phyloP scores from a whole-genome alignment of 2,329 filamentous ascomycete genomes.

The Colletotrichum tanaceti region DNA sequence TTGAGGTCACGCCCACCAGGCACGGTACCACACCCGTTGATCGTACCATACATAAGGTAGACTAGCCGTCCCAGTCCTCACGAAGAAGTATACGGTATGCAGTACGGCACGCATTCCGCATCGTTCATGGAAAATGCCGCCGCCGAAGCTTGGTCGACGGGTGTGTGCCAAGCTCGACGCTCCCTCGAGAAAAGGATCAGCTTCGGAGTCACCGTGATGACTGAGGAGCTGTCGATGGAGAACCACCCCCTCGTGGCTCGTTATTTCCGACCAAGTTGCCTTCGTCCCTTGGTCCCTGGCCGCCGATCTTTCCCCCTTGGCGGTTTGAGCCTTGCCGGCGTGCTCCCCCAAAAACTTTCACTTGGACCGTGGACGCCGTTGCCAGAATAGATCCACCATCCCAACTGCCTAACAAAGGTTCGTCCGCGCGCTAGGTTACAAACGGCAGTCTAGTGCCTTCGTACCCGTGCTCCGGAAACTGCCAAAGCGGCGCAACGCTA shows the following conservation, averaged over 20 bases:
- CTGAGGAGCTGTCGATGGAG: slow-evolving; percentile 34
- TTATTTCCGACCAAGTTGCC: slow-evolving; percentile 34
- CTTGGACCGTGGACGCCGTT: slow-evolving; percentile 32
- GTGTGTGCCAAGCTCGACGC: slow-evolving; percentile 19
- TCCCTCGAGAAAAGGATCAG: slow-evolving; percentile 4
- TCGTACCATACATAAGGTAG: neutral
- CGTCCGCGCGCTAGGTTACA: slow-evolving; percentile 27
- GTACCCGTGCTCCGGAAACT: slow-evolving; percentile 8
- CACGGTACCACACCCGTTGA: neutral
- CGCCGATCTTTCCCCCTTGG: slow-evolving; percentile 39
- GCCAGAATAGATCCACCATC: slow-evolving; percentile 14
- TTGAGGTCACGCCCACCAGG: neutral
- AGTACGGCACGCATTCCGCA: neutral
- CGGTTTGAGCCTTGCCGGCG: slow-evolving; percentile 19
- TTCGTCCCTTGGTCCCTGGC: slow-evolving; percentile 19
- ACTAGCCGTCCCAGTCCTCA: neutral
- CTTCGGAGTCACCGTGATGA: slow-evolving; percentile 41
- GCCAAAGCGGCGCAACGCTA: no score
- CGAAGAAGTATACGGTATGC: neutral
- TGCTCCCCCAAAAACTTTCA: slow-evolving; percentile 14
- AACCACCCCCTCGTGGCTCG: slow-evolving; percentile 26
- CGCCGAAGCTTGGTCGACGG: slow-evolving; percentile 13
- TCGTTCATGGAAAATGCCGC: neutral
- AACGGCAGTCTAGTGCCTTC: slow-evolving; percentile 1
- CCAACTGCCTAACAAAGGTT: slow-evolving; percentile 31